Conservation (phyloP, 129 eudicot genomes). For the Flaveria brownii region DNA sequence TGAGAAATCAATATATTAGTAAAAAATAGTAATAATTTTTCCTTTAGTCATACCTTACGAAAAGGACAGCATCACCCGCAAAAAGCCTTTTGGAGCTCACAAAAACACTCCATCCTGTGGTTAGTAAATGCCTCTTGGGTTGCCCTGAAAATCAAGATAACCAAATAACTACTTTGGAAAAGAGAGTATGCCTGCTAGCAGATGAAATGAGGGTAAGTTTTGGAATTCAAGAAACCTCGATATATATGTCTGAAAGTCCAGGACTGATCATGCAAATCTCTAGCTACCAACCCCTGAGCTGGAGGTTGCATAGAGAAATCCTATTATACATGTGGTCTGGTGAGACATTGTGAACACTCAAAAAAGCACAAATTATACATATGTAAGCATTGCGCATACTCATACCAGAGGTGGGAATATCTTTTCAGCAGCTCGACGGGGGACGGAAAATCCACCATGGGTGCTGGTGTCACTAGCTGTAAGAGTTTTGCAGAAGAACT, state of each 20-base stretch:
- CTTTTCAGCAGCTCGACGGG: conserved; percentile 98
- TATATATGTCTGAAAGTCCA: conserved; percentile 96
- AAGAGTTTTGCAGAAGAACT: conserved; percentile 93
- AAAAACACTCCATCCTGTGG: conserved; percentile 96
- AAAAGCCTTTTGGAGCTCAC: conserved; percentile 84
- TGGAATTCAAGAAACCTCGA: conserved; percentile 51
- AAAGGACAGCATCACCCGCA: conserved; percentile 88
- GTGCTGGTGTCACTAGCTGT: conserved; percentile 98
- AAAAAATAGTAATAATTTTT: not conserved
- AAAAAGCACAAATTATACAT: not conserved
- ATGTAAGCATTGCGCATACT: not conserved
- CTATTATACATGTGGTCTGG: conserved; percentile 37
- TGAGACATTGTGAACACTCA: conserved; percentile 31
- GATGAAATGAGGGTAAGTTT: not conserved
- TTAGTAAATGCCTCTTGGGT: conserved; percentile 88
- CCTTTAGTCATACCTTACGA: conserved; percentile 59
- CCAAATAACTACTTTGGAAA: not conserved
- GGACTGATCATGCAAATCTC: conserved; percentile 87
- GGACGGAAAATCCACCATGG: conserved; percentile 97
- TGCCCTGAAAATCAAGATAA: conserved; percentile 54
- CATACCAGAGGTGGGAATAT: conserved; percentile 86
- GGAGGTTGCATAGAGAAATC: conserved; percentile 98
- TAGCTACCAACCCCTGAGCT: conserved; percentile 82
- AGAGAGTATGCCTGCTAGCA: not conserved
- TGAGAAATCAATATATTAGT: not conserved